Conservation (phyloP, 2,329 filamentous ascomycete genomes). For the Lasiodiplodia sp. region DNA sequence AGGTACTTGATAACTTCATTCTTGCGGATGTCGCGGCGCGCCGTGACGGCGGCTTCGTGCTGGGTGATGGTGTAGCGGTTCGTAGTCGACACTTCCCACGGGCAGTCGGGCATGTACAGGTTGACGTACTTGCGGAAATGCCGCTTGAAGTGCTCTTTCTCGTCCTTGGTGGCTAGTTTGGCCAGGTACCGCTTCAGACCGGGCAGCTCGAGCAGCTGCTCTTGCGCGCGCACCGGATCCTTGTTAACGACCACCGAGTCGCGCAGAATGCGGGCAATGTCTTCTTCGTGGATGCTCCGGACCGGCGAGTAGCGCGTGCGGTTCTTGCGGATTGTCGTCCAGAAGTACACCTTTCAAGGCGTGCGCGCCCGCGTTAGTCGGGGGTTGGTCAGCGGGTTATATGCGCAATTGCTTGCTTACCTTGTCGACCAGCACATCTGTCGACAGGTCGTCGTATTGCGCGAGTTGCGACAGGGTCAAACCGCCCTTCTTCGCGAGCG, state of each 20-base stretch:
- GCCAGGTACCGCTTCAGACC: conserved; percentile 76
- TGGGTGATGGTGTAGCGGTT: conserved; percentile 93
- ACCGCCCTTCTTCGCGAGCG: conserved; percentile 68
- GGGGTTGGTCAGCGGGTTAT: not conserved
- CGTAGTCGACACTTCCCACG: conserved; percentile 91
- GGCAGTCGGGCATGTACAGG: conserved; percentile 91
- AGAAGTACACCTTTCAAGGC: conserved; percentile 80
- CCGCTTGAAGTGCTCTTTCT: conserved; percentile 83
- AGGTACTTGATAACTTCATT: conserved; percentile 92
- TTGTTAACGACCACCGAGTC: conserved; percentile 76
- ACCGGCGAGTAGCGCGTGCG: conserved; percentile 84
- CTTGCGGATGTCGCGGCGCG: conserved; percentile 77
- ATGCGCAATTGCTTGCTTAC: conserved; percentile 63
- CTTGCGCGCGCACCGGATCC: conserved; percentile 73
- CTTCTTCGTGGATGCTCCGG: conserved; percentile 75
- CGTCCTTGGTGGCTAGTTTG: conserved; percentile 73
- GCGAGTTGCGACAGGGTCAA: conserved; percentile 88
- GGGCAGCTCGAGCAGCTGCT: conserved; percentile 72
- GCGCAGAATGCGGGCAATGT: conserved; percentile 66
- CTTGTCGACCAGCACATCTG: conserved; percentile 93
- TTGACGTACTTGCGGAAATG: conserved; percentile 91
- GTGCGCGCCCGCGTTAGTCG: conserved; percentile 24
- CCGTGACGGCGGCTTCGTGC: conserved; percentile 87
- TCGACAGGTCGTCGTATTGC: conserved; percentile 93
- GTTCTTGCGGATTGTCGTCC: conserved; percentile 96